These are phyloP conservation scores for Phytophthora brassicae DNA, from an alignment of 352 stramenopile genomes.

Conservation along the genomic window DNA sequence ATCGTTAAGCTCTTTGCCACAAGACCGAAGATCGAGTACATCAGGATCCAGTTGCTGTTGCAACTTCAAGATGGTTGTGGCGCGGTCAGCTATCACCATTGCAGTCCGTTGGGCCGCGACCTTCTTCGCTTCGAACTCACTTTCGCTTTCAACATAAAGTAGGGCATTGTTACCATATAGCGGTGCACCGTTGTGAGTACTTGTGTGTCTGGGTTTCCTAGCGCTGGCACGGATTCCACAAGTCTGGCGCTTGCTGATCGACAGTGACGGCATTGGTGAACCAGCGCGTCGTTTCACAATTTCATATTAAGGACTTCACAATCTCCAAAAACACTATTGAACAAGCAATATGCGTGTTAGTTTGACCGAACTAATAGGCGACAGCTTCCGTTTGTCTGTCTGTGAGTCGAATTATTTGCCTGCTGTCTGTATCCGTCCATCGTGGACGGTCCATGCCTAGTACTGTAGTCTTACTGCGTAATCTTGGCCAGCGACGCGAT, in stretches of 20 bases:
- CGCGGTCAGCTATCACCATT: slow-evolving; percentile 43
- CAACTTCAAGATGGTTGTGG: slow-evolving; percentile 51
- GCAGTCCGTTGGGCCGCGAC: slow-evolving; percentile 37
- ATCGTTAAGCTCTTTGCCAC: slow-evolving; percentile 50
- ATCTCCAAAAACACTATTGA: slow-evolving; percentile 26
- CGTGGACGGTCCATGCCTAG: too few relatives aligned
- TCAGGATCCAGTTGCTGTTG: slow-evolving; percentile 50
- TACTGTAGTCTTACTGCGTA: slow-evolving; percentile 70
- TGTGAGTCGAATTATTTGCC: slow-evolving; percentile 19
- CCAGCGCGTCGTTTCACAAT: slow-evolving; percentile 28
- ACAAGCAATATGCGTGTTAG: slow-evolving; percentile 30
- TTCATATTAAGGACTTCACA: slow-evolving; percentile 20
- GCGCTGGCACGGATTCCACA: slow-evolving; percentile 1
- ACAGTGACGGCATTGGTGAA: slow-evolving; percentile 19
- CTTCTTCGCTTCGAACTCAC: slow-evolving; percentile 30
- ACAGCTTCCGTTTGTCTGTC: slow-evolving; percentile 25
- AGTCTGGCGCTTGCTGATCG: slow-evolving; percentile 11
- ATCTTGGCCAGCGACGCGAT: slow-evolving; percentile 84
- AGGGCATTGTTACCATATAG: slow-evolving; percentile 39
- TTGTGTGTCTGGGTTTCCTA: slow-evolving; percentile 10
- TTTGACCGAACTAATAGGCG: slow-evolving; percentile 30
- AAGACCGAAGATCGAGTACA: slow-evolving; percentile 55
- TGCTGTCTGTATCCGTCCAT: slow-evolving; percentile 29
- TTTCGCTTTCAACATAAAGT: slow-evolving; percentile 33
- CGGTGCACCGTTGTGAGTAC: neutral